A percentile compares a stretch with the other conserved stretches of the same genome.
Evolutionary conservation across 1,284 basidiomycete genomes (phyloP).

Genomic region (Sporisorium reilianum): DNA sequence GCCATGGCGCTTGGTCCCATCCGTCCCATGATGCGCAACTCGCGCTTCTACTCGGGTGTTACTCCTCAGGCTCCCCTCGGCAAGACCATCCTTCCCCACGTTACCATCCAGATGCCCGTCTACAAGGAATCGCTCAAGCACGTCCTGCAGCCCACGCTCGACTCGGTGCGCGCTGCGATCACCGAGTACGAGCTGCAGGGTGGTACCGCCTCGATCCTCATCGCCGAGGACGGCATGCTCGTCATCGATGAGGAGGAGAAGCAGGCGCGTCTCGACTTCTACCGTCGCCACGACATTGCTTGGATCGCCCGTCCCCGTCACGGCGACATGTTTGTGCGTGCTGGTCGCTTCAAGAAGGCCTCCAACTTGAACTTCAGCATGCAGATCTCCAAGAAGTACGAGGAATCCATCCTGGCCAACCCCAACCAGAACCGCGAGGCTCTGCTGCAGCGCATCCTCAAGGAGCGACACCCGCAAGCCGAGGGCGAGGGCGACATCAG

Average conservation of each 20-base stretch:
- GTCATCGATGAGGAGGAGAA: conserved; percentile 76
- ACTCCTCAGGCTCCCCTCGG: conserved; percentile 54
- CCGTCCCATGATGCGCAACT: conserved; percentile 74
- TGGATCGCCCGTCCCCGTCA: conserved; percentile 84
- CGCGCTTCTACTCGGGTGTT: conserved; percentile 71
- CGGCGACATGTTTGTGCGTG: conserved; percentile 79
- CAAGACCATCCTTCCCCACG: conserved; percentile 74
- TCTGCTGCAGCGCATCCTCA: conserved; percentile 25
- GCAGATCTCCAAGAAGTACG: conserved; percentile 78
- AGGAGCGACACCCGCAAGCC: conserved; percentile 69
- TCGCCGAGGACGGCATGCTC: conserved; percentile 82
- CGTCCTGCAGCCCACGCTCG: conserved; percentile 77
- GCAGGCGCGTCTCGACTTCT: conserved; percentile 78
- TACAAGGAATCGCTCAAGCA: conserved; percentile 75
- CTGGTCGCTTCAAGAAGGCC: conserved; percentile 89
- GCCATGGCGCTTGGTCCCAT: conserved; percentile 72
- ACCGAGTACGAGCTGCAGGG: conserved; percentile 86
- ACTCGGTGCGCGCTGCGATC: conserved; percentile 85
- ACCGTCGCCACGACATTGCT: conserved; percentile 80
- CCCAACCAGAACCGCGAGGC: conserved; percentile 23
- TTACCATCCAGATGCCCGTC: conserved; percentile 83
- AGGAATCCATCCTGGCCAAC: conserved; percentile 75
- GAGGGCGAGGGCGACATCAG: conserved; percentile 47
- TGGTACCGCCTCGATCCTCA: conserved; percentile 80
- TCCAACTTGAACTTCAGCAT: conserved; percentile 89